A percentile compares a stretch with the other conserved stretches of the same genome.
Evolutionary conservation across 2,329 filamentous ascomycete genomes (phyloP).

Genomic region (Periconia sp.): DNA sequence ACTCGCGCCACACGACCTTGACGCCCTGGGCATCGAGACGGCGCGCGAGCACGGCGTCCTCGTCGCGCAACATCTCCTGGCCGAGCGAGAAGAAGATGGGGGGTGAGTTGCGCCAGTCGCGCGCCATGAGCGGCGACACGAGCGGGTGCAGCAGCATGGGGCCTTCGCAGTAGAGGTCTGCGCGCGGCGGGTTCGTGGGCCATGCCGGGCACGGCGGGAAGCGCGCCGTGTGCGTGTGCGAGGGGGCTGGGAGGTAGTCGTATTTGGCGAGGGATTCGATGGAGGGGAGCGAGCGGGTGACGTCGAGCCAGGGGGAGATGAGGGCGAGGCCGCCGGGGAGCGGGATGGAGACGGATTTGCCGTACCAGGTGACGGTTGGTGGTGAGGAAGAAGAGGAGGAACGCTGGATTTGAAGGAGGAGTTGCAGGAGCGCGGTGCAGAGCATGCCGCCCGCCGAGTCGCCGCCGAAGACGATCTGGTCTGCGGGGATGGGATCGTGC

Average conservation of each 20-base stretch:
- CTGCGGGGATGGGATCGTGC: conserved; percentile 65
- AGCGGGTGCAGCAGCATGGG: conserved; percentile 63
- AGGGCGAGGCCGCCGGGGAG: conserved; percentile 67
- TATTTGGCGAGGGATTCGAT: conserved; percentile 55
- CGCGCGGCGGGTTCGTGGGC: conserved; percentile 49
- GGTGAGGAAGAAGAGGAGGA: conserved; percentile 37
- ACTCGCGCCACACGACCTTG: conserved; percentile 68
- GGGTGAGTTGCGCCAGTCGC: conserved; percentile 63
- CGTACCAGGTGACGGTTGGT: conserved; percentile 62
- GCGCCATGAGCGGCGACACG: conserved; percentile 61
- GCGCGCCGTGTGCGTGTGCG: conserved; percentile 36
- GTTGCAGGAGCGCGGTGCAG: conserved; percentile 65
- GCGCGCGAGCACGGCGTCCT: conserved; percentile 62
- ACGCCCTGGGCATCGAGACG: conserved; percentile 61
- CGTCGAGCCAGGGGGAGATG: conserved; percentile 71
- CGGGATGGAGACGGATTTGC: conserved; percentile 59
- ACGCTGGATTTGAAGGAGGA: conserved; percentile 65
- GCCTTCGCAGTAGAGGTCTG: conserved; percentile 52
- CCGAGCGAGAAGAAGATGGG: conserved; percentile 71
- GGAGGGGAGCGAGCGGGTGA: conserved; percentile 64
- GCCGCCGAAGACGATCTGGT: conserved; percentile 70
- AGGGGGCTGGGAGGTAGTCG: conserved; percentile 63
- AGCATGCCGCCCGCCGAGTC: conserved; percentile 79
- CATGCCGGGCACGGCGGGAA: conserved; percentile 54
- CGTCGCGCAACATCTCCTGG: conserved; percentile 72